A percentile compares a stretch with the other conserved stretches of the same genome.
phyloP scores from a whole-genome alignment of 805 yeast genomes.

The Ogataea neopini region DNA sequence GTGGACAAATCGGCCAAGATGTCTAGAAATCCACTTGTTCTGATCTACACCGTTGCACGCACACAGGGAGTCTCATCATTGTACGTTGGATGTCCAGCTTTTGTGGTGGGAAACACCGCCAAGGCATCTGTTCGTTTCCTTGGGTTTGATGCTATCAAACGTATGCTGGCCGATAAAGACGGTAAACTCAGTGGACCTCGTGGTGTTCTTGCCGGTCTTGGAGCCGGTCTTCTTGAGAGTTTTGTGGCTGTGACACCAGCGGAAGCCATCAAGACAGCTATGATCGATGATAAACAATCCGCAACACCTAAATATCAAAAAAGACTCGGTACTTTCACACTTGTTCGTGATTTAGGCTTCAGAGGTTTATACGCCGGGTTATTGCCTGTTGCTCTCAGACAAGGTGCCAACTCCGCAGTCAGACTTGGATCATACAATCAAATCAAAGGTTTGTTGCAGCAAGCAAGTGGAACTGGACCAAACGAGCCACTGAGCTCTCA shows the following conservation, averaged over 20 bases:
- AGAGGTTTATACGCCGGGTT: constrained; percentile 86
- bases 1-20: constrained; percentile 62
- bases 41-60: constrained; percentile 72
- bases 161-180: constrained; percentile 71
- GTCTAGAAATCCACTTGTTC: constrained; percentile 80
- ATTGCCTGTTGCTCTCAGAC: constrained; percentile 91
- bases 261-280: constrained; percentile 93
- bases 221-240: constrained; percentile 93
- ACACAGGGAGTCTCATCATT: constrained; percentile 77
- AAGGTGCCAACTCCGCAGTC: constrained; percentile 94
- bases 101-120: constrained; percentile 92
- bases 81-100: constrained; percentile 96
- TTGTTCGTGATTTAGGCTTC: constrained; percentile 77
- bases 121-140: constrained; percentile 95
- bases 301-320: constrained; percentile 74
- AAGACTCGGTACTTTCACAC: constrained; percentile 64
- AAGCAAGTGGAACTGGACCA: constrained; percentile 64
- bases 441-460: constrained; percentile 77
- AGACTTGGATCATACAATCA: constrained; percentile 91
- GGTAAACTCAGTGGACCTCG: constrained; percentile 88
- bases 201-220: constrained; percentile 95
- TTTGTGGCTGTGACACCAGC: constrained; percentile 95
- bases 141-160: constrained; percentile 87
- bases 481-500: constrained; percentile 73
- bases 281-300: constrained; percentile 88